These are phyloP conservation scores for Aspergillus campestris DNA, from an alignment of 495 filamentous ascomycete species.

Conservation along the genomic window DNA sequence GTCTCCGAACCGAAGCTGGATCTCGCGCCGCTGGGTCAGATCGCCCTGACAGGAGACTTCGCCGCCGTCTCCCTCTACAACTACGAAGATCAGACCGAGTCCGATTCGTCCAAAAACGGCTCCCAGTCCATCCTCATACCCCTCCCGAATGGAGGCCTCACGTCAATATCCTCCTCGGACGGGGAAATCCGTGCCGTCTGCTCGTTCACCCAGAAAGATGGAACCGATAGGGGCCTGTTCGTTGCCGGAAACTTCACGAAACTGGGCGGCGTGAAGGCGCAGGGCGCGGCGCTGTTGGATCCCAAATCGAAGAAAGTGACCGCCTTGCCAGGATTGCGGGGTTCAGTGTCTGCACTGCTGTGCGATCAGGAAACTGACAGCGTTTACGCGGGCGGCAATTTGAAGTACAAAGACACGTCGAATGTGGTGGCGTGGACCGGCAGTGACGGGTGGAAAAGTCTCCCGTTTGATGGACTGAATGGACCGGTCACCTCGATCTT, in stretches of 20 bases:
- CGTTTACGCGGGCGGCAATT: conserved; percentile 87
- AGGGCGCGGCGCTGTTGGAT: conserved; percentile 74
- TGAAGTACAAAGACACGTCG: conserved; percentile 66
- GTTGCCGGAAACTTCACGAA: conserved; percentile 97
- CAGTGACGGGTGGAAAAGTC: conserved; percentile 61
- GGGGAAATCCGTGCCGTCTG: conserved; percentile 83
- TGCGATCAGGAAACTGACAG: conserved; percentile 77
- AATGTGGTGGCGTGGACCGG: conserved; percentile 84
- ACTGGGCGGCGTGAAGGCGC: conserved; percentile 63
- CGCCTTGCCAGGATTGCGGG: conserved; percentile 67
- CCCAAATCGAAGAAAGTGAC: conserved; percentile 57
- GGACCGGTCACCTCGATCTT: conserved; percentile 83
- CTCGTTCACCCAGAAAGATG: conserved; percentile 60
- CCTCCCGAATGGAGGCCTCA: conserved; percentile 80
- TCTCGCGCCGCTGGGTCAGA: conserved; percentile 68
- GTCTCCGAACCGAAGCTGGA: conserved; percentile 73
- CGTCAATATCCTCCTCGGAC: conserved; percentile 64
- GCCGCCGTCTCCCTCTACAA: conserved; percentile 82
- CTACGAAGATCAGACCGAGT: conserved; percentile 70
- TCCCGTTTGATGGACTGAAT: conserved; percentile 92
- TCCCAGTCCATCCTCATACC: conserved; percentile 72
- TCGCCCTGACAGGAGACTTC: conserved; percentile 87
- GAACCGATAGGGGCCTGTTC: conserved; percentile 62
- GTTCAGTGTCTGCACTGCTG: conserved; percentile 68
- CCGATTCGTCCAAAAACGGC: conserved; percentile 58